Evolutionary conservation across 306 rosid species (phyloP), one percentile per base, ranked within the genome.

Genomic region (Hippophae tibetana): DNA sequence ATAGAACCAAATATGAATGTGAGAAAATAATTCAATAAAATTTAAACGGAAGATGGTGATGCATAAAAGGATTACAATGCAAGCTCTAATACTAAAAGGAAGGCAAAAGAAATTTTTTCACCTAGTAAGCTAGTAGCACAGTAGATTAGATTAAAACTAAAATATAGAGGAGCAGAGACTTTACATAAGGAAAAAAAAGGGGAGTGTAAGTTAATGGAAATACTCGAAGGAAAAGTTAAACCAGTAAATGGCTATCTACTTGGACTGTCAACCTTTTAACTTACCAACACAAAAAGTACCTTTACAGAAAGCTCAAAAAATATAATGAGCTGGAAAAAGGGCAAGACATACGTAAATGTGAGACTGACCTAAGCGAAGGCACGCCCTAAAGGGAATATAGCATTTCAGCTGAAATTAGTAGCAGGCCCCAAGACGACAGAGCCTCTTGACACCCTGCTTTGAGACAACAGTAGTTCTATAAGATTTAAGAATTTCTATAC

Each of bases 391-490:
- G 86, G 81, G 95, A 78, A 78, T 80, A 84, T 31, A 31, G 86
- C 95, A 77, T 89, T 80, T 86, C 97, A 76, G 88, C 97, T 77
- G 97, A 84, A 86, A 82, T 90, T 95, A 75, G 85, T 82, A 49
- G 53, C 53, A 74, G 86, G 87, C 94, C 86, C 88, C 82, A 79
- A 72, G 88, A 85, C 75, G 88, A 82, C 85, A 90, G 90, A 90
- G 95, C 90, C 97, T 80, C 95, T 72, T 78, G 88, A 73, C 95
- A 76, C 83, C 97, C 97, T 90, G 97, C 94, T 90, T 86, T 58
- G 87, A 86, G 94, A 90, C 89, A 89, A 90, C 72, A 80, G 54
- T 76, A 90, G 95, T 79, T 80, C 75, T 84, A 84, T 84, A 80
- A 87, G 92, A 72, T 75, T 73, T 68, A 73, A 82, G 62, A 55